Evolutionary conservation across 192 early-diverging fungal genomes (phyloP).

Genomic region (Entomortierella chlamydospora): DNA sequence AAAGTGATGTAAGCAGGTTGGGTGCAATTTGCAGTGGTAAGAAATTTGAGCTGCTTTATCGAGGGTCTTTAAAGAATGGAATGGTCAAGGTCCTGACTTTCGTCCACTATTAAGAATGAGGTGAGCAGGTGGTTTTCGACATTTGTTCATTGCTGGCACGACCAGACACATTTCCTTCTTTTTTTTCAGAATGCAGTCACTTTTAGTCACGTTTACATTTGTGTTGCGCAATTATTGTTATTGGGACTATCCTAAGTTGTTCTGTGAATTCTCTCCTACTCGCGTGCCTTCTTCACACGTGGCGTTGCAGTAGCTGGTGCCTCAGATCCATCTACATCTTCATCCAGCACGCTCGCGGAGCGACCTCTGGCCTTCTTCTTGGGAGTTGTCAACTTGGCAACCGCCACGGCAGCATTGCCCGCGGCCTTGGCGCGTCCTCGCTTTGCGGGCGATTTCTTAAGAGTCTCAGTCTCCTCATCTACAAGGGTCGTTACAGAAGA

Average conservation of each 20-base stretch:
- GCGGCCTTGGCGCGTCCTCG: constrained; percentile 37
- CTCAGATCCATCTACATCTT: constrained; percentile 16
- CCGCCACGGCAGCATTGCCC: constrained; percentile 8
- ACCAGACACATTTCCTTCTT: not conserved
- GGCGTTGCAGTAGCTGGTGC: constrained; percentile 7
- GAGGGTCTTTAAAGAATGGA: too few species aligned
- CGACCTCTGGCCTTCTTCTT: constrained; percentile 54
- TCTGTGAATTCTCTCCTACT: constrained; percentile 5
- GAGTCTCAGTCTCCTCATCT: constrained; percentile 27
- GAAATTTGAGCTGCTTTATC: too few species aligned
- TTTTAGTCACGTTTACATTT: not conserved
- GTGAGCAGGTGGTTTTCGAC: too few species aligned
- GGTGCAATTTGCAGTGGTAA: too few species aligned
- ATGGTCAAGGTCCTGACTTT: not conserved
- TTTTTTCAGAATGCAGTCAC: not conserved
- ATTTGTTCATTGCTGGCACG: too few species aligned
- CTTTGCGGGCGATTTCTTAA: constrained; percentile 36
- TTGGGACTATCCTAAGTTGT: too few species aligned
- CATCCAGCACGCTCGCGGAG: constrained; percentile 35
- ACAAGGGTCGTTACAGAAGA: constrained; percentile 40
- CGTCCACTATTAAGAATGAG: too few species aligned
- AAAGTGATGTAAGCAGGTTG: not conserved
- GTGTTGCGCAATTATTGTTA: too few species aligned
- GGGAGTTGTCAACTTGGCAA: constrained; percentile 12
- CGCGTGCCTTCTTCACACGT: constrained; percentile 42